Conservation (phyloP, 805 yeast species). For the Metschnikowia santaceciliae region DNA sequence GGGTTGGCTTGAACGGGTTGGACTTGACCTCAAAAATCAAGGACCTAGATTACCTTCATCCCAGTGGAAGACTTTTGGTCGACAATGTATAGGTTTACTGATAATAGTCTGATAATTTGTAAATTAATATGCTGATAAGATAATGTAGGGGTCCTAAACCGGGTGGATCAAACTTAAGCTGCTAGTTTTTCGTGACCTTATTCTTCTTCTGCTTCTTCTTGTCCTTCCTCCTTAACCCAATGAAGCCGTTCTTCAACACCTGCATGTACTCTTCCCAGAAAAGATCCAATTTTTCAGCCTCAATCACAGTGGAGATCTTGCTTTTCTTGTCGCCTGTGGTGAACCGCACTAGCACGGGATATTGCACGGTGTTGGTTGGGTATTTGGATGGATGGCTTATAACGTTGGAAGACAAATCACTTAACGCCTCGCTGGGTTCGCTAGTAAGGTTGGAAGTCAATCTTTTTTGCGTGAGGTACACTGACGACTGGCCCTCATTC, state of each 20-base stretch:
- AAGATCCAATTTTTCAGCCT: slow-evolving; percentile 52
- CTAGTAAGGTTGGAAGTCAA: slow-evolving; percentile 18
- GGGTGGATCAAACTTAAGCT: too few relatives aligned
- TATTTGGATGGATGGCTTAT: slow-evolving; percentile 17
- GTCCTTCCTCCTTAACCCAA: slow-evolving; percentile 77
- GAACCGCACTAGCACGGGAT: slow-evolving; percentile 61
- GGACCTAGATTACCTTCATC: slow-evolving; percentile 53
- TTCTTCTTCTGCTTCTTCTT: slow-evolving; percentile 62
- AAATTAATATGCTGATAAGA: neutral
- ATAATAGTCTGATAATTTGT: neutral
- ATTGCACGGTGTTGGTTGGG: slow-evolving; percentile 33
- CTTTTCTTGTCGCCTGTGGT: slow-evolving; percentile 37
- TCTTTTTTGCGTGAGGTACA: slow-evolving; percentile 60
- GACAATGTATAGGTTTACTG: slow-evolving; percentile 31
- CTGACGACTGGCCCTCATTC: slow-evolving; percentile 45
- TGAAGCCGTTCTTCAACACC: slow-evolving; percentile 64
- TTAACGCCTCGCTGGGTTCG: slow-evolving; percentile 6
- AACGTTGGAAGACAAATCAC: slow-evolving; percentile 36
- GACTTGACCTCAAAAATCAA: slow-evolving; percentile 42
- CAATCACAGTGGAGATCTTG: slow-evolving; percentile 74
- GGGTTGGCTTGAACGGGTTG: slow-evolving; percentile 25
- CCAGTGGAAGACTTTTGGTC: slow-evolving; percentile 53
- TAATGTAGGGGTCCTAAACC: neutral
- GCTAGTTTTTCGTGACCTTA: slow-evolving; percentile 26
- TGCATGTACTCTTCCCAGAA: slow-evolving; percentile 79